Evolutionary conservation across 345 rosid species (phyloP).

Genomic region (Diplotaxis tenuifolia): DNA sequence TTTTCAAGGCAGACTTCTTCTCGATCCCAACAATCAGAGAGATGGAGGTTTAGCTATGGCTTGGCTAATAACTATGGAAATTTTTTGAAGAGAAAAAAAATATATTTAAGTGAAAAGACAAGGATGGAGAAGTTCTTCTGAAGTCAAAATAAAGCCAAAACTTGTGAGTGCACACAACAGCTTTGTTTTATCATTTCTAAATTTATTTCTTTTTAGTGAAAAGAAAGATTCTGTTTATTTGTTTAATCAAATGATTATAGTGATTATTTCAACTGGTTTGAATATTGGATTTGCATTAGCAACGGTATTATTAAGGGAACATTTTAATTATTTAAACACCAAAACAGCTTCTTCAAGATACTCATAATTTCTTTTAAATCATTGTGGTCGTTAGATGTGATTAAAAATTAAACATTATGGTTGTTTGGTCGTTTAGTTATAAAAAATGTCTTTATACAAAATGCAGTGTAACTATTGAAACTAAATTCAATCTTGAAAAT

Average conservation of each 20-base stretch:
- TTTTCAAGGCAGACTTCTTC: background rate
- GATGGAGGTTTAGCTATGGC: slow-evolving; percentile 32
- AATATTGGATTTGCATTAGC: slow-evolving; percentile 16
- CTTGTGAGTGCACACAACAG: slow-evolving; percentile 28
- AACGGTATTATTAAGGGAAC: slow-evolving; percentile 20
- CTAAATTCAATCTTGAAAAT: background rate
- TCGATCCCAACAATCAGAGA: slow-evolving; percentile 33
- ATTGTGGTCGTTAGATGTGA: background rate
- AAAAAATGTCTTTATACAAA: background rate
- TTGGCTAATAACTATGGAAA: too few relatives aligned
- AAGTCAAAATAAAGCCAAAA: slow-evolving; percentile 40
- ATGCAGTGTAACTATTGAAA: background rate
- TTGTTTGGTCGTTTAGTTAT: background rate
- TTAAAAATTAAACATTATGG: background rate
- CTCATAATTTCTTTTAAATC: slow-evolving; percentile 4
- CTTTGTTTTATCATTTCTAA: background rate
- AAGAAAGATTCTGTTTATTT: slow-evolving; percentile 21
- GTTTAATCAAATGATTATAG: slow-evolving; percentile 1
- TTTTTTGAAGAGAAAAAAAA: background rate
- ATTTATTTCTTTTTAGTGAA: background rate
- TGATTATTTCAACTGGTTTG: background rate
- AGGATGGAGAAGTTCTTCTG: slow-evolving; percentile 24
- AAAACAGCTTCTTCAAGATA: slow-evolving; percentile 1
- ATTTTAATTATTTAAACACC: background rate
- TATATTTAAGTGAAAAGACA: background rate